Evolutionary conservation across 495 filamentous ascomycete species (phyloP).

Genomic region (Lasiosphaeriaceae sp.): DNA sequence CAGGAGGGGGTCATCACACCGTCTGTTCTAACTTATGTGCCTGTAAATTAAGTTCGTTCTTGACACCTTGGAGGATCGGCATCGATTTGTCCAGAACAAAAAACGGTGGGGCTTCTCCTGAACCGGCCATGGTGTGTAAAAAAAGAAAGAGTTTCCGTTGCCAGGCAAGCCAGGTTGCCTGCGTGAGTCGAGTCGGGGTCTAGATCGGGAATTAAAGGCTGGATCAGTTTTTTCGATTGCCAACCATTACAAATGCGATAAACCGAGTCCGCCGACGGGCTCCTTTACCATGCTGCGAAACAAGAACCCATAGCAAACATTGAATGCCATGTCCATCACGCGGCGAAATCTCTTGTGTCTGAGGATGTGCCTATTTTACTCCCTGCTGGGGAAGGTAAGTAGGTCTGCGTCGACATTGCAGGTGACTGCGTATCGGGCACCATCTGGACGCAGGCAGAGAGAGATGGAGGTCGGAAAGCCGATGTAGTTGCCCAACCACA

Average conservation of each 20-base stretch:
- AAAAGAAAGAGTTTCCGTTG: not conserved
- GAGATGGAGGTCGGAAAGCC: too few species aligned
- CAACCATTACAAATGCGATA: not conserved
- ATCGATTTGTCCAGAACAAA: not conserved
- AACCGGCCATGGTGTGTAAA: not conserved
- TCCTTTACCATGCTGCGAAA: too few species aligned
- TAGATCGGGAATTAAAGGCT: constrained; percentile 2
- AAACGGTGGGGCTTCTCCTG: not conserved
- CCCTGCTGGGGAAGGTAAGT: not conserved
- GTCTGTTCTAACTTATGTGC: too few species aligned
- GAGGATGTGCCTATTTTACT: not conserved
- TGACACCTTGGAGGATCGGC: not conserved
- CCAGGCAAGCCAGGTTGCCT: too few species aligned
- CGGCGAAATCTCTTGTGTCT: too few species aligned
- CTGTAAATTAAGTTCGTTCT: not conserved
- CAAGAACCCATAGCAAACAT: too few species aligned
- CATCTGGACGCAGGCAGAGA: too few species aligned
- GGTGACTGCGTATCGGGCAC: too few species aligned
- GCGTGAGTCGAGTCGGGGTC: not conserved
- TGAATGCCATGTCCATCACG: too few species aligned
- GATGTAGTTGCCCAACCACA: too few species aligned
- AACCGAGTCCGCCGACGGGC: not conserved
- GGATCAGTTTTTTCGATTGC: constrained; percentile 1
- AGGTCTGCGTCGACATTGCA: too few species aligned
- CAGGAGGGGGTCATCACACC: too few species aligned